Evolutionary conservation across 345 rosid genomes (phyloP), one percentile per base, ranked within the genome.

Genomic region (Combretum micranthum): DNA sequence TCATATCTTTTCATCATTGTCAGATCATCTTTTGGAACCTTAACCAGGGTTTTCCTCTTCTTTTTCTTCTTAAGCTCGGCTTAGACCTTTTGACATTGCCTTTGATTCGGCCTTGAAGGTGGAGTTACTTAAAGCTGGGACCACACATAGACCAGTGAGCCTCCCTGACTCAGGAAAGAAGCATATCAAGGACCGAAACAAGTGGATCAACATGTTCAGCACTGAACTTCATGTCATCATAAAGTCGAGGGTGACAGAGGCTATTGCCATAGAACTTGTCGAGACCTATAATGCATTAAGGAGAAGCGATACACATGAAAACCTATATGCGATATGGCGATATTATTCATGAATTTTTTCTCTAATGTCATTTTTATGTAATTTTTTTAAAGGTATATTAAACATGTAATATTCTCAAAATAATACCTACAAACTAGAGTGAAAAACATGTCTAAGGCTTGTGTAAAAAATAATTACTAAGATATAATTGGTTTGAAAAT

Each of bases 111-210:
- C 98, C 97, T 19, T 88, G 97, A 61, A 81, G 83, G 56, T 93
- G 96, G 65, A 92, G 85, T 44, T 93, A 97, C 50, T 71, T 64
- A 81, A 84, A 83, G 68, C 69, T 86, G 50, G 80, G 86, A 37
- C 98, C 98, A 15, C 98, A 97, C 98, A 92, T 92, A 49, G 97
- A 83, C 98, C 98, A 92, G 78, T 92, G 98, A 12, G 98, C 98
- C 47, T 88, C 98, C 22, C 59, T 46, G 1, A 97, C 98, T 97
- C 98, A 92, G 0, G 95, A 70, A 12, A 86, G 88, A 3, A 92
- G 70, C 13, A 97, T 87, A 53, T 86, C 98, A 37, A 77, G 72
- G 42, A 88, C 87, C 2, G 89, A 47, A 0, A 61, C 56, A 0
- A 97, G 98, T 4, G 97, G 96, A 56, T 87, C 93, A 0, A 88